Base-by-base conservation (phyloP, 768 basidiomycete genomes). In the Rhizopogon salebrosus region DNA sequence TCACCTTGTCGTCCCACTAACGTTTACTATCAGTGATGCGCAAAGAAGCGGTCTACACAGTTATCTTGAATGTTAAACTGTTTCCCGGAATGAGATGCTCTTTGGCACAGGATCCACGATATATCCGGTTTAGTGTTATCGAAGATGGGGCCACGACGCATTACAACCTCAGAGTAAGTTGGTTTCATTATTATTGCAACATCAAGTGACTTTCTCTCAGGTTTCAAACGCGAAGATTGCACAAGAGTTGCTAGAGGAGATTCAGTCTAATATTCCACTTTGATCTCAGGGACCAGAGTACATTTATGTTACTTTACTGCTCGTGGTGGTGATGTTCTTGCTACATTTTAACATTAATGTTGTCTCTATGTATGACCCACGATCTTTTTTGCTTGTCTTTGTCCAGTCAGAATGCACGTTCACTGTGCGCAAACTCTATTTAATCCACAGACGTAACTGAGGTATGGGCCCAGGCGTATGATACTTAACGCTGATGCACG, bases 61-160 rank as follows among this genome's bases (percentile, higher is more conserved):
- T 91, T 49, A 62, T 92, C 52, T 73, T 92, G 40, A 92, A 92
- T 60, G 80, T 84, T 45, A 80, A 84, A 42, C 72, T 92, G 49
- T 92, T 91, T 75, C 72, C 74, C 60, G 89, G 89, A 29, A 92
- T 92, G 88, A 77, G 76, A 51, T 87, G 84, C 66, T 73, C 72
- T 54, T 61, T 86, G 52, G 85, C 86, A 16, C 86, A 87, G 63
- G 89, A 92, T 61, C 86, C 87, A 16, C 80, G 89, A 59, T 92
- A 90, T 69, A 63, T 92, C 61, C 75, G 87, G 50, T 84, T 92
- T 67, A 86, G 86, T 60, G 81, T 79, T 36, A 82, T 90, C 48
- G 85, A 88, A 61, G 70, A 73, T 41, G 80, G 80, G 39, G 65
- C 60, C 26, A 77, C 83, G 3, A 77, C 77, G 11, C 87, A 89